Conservation (phyloP, 345 rosid species). For the Gossypium australe region DNA sequence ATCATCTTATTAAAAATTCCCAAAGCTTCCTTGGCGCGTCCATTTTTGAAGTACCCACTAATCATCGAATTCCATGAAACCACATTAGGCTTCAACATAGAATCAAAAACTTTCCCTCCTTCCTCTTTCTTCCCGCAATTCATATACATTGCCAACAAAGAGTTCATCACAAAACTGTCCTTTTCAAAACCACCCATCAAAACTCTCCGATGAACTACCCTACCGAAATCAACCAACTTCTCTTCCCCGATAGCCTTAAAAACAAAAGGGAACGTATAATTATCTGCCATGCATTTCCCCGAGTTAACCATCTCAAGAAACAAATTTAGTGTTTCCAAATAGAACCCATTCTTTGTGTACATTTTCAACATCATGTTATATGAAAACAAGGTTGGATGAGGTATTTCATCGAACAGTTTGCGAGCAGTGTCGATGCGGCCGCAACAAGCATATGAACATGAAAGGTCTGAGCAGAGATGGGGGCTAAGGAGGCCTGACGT, state of each 20-base stretch:
- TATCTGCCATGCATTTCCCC: slow-evolving; percentile 37
- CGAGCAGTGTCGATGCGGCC: slow-evolving; percentile 27
- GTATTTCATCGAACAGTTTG: slow-evolving; percentile 49
- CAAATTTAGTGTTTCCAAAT: slow-evolving; percentile 28
- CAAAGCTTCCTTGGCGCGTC: slow-evolving; percentile 42
- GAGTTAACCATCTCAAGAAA: slow-evolving; percentile 45
- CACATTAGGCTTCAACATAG: slow-evolving; percentile 39
- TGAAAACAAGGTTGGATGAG: slow-evolving; percentile 31
- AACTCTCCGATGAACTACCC: slow-evolving; percentile 40
- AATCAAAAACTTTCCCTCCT: slow-evolving; percentile 49
- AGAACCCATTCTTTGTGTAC: slow-evolving; percentile 29
- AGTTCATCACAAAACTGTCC: slow-evolving; percentile 45
- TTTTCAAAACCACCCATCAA: slow-evolving; percentile 34
- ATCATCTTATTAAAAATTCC: slow-evolving; percentile 40
- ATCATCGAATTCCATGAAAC: slow-evolving; percentile 68
- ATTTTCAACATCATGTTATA: slow-evolving; percentile 41
- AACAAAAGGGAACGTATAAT: slow-evolving; percentile 47
- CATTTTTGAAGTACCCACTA: slow-evolving; percentile 57
- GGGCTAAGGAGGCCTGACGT: slow-evolving; percentile 27
- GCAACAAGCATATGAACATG: slow-evolving; percentile 9
- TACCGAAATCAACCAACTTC: slow-evolving; percentile 31
- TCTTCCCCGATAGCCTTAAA: slow-evolving; percentile 50
- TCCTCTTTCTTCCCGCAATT: slow-evolving; percentile 36
- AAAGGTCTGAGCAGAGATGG: slow-evolving; percentile 25
- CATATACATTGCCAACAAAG: slow-evolving; percentile 64